phyloP scores from a whole-genome alignment of 805 yeast species.

The Kodamaea kakaduensis region DNA sequence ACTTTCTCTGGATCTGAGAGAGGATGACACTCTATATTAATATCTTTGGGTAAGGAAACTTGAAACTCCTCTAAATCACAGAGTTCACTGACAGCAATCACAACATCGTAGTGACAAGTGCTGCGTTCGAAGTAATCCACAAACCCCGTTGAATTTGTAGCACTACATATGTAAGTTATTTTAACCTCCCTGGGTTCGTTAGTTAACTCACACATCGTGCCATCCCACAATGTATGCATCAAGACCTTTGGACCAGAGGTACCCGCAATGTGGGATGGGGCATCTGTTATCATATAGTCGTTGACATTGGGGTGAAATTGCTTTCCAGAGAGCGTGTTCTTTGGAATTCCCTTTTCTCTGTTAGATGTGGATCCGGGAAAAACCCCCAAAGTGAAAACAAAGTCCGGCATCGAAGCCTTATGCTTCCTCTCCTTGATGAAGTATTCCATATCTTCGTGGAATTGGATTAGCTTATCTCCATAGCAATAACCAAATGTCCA shows the following conservation, averaged over 20 bases:
- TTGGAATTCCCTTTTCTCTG: background rate
- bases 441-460: conserved; percentile 32
- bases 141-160: conserved; percentile 14
- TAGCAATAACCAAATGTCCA: conserved; percentile 54
- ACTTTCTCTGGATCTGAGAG: too few species aligned
- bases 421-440: conserved; percentile 26
- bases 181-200: conserved; percentile 49
- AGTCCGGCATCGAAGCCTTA: conserved; percentile 27
- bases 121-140: conserved; percentile 46
- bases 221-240: conserved; percentile 39
- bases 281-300: conserved; percentile 3
- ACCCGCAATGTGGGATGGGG: background rate
- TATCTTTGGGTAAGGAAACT: too few species aligned
- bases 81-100: conserved; percentile 46
- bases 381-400: conserved; percentile 34
- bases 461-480: conserved; percentile 47
- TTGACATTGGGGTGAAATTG: background rate
- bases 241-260: conserved; percentile 27
- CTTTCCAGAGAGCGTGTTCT: conserved; percentile 3
- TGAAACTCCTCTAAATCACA: conserved; percentile 41
- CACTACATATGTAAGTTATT: conserved; percentile 54
- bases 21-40: too few species aligned
- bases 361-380: conserved; percentile 22
- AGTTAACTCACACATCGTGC: conserved; percentile 60
- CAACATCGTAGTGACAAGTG: conserved; percentile 56